Conservation (phyloP, 1,284 basidiomycete genomes). For the Prillingera fragicola region DNA sequence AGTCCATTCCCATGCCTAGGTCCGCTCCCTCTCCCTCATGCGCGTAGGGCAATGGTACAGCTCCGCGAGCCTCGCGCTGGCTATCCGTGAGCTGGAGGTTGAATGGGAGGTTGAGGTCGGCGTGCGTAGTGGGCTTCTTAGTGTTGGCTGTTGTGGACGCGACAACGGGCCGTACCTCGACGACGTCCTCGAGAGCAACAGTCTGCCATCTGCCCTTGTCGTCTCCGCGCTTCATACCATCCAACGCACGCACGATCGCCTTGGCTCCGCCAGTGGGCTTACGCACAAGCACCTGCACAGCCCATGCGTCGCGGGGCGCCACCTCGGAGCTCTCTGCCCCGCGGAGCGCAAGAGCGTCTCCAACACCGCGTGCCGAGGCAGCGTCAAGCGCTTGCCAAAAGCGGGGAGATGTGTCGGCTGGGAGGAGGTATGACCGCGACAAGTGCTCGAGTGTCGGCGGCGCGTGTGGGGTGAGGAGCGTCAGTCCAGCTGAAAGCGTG, state of each 20-base stretch:
- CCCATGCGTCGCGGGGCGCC: constrained; percentile 10
- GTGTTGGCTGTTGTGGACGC: background rate
- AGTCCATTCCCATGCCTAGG: constrained; percentile 25
- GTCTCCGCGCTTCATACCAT: constrained; percentile 12
- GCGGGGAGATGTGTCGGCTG: constrained; percentile 49
- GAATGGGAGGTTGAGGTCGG: constrained; percentile 59
- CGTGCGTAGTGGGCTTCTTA: constrained; percentile 51
- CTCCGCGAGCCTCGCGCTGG: constrained; percentile 70
- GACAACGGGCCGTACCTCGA: constrained; percentile 3
- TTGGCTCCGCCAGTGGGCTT: constrained; percentile 46
- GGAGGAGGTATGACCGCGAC: constrained; percentile 55
- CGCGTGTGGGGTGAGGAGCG: constrained; percentile 63
- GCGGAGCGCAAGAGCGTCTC: constrained; percentile 22
- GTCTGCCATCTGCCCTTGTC: background rate
- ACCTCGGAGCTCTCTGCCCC: constrained; percentile 19
- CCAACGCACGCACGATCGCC: constrained; percentile 36
- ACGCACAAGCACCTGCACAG: constrained; percentile 36
- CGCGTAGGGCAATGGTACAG: constrained; percentile 78
- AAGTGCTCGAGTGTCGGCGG: constrained; percentile 59
- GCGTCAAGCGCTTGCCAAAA: constrained; percentile 37
- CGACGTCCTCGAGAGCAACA: constrained; percentile 7
- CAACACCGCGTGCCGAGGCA: constrained; percentile 19
- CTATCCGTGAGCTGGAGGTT: constrained; percentile 76
- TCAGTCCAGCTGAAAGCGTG: constrained; percentile 61
- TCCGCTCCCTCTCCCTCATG: constrained; percentile 60